These are phyloP conservation scores for Chalaropsis ovoidea DNA, from an alignment of 2,329 filamentous ascomycete genomes.

Conservation along the genomic window DNA sequence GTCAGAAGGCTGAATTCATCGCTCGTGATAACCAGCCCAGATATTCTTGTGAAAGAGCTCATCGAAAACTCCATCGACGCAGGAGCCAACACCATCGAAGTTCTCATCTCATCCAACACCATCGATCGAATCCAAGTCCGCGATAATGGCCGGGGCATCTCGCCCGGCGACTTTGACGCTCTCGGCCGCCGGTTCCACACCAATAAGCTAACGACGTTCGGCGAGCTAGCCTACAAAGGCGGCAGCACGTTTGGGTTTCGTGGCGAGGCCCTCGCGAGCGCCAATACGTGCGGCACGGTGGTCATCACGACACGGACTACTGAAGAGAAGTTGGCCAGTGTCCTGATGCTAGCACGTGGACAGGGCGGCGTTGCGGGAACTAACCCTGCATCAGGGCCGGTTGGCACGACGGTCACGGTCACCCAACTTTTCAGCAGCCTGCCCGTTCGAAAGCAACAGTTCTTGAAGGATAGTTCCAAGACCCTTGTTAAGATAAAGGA, in stretches of 20 bases:
- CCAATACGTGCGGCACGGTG: slow-evolving; percentile 50
- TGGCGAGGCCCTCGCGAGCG: slow-evolving; percentile 61
- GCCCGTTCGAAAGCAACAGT: slow-evolving; percentile 53
- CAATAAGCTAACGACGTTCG: slow-evolving; percentile 58
- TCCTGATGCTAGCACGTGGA: slow-evolving; percentile 36
- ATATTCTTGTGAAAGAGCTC: slow-evolving; percentile 61
- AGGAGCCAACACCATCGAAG: slow-evolving; percentile 53
- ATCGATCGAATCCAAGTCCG: slow-evolving; percentile 59
- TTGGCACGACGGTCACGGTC: slow-evolving; percentile 60
- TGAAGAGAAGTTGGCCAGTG: slow-evolving; percentile 48
- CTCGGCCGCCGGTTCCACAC: slow-evolving; percentile 61
- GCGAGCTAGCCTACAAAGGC: slow-evolving; percentile 49
- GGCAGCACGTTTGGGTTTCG: slow-evolving; percentile 61
- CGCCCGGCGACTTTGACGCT: slow-evolving; percentile 47
- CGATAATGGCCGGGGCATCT: slow-evolving; percentile 66
- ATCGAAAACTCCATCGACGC: slow-evolving; percentile 70
- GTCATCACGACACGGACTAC: slow-evolving; percentile 54
- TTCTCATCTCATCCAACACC: slow-evolving; percentile 55
- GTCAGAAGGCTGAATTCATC: slow-evolving; percentile 51
- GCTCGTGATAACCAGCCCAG: slow-evolving; percentile 49
- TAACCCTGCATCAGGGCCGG: slow-evolving; percentile 41
- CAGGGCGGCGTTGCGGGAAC: slow-evolving; percentile 31
- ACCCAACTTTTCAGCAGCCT: slow-evolving; percentile 48
- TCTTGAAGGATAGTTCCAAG: slow-evolving; percentile 48
- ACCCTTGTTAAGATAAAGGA: slow-evolving; percentile 48